Evolutionary conservation across 805 yeast species (phyloP), one percentile per base, ranked within the genome.

Genomic region (Candida maris): DNA sequence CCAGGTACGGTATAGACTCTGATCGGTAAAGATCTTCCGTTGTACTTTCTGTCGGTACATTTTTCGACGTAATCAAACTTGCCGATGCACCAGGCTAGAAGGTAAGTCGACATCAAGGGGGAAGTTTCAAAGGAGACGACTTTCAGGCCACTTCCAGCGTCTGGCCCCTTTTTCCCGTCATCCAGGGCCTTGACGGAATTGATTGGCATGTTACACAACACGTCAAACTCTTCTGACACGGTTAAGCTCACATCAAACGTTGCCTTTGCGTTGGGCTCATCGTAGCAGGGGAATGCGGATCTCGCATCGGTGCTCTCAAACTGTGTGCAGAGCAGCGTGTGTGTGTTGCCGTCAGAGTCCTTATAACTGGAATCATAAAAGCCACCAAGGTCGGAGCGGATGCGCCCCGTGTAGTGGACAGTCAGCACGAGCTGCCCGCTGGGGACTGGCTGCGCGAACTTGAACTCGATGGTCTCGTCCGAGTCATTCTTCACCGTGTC

Each of bases 381-480:
- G 3, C 79, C 80, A 4, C 73, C 71, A 79, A 75, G 73, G 46
- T 75, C 75, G 15, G 67, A 65, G 52, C 73, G 73, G 45, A 75
- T 65, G n/a, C 46, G 48, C 22, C 73, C 80, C 15, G 45, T 46
- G 49, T 64, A 75, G 3, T 48, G 41, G 10, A 74, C 49, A 4
- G 51, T 45, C 15, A 70, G 59, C 15, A 63, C 43, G 8, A 45
- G 32, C 1, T 35, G 32, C 14, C 68, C 69, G 8, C 49, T 56
- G 13, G 43, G 30, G 15, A 65, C 49, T 15, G 49, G 45, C n/a
- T 57, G 48, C 32, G 67, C 73, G 42, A 89, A 76, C 32, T 67
- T 64, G 55, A 87, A 70, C 31, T 74, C 71, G 32, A 79, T 77
- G 27, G 77, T 72, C 65, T 91, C 95, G 29, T 67, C 66, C 44